Conservation (phyloP, 106 monocot genomes). For the Iris macrosiphon region DNA sequence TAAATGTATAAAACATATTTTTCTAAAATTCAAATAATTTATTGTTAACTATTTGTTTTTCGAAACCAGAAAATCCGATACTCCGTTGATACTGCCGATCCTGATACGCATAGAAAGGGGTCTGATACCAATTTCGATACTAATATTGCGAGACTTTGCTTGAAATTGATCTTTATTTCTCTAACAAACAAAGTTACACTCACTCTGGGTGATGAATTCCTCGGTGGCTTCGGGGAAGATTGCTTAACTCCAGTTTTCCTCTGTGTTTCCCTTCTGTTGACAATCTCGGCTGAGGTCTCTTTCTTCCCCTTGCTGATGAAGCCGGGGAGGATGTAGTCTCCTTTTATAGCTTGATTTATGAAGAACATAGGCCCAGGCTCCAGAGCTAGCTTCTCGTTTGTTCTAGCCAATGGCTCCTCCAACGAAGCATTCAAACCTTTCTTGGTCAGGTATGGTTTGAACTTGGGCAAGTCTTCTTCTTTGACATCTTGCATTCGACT, state of each 20-base stretch:
- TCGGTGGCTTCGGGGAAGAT: slow-evolving; percentile 18
- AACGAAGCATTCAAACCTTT: too few species aligned
- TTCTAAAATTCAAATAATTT: too few species aligned
- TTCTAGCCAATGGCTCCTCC: background rate
- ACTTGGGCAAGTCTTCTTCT: background rate
- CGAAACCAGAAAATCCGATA: too few species aligned
- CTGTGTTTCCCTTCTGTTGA: slow-evolving; percentile 15
- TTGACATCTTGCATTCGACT: background rate
- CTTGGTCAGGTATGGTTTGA: too few species aligned
- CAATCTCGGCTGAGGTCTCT: slow-evolving; percentile 1
- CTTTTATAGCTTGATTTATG: slow-evolving; percentile 68
- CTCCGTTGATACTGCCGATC: too few species aligned
- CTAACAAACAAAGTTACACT: too few species aligned
- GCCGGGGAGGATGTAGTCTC: slow-evolving; percentile 23
- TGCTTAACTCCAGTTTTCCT: slow-evolving; percentile 22
- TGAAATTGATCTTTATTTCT: too few species aligned
- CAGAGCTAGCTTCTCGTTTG: slow-evolving; percentile 25
- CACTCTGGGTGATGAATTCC: slow-evolving; percentile 20
- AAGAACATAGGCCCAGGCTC: slow-evolving; percentile 68
- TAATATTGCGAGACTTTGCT: too few species aligned
- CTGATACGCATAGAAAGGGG: too few species aligned
- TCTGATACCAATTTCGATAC: too few species aligned
- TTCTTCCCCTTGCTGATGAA: slow-evolving; percentile 14
- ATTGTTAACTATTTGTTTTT: too few species aligned
- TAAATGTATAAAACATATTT: too few species aligned